Percentiles rank a stretch among this genome's conserved stretches.
Conservation (phyloP, 176 grass and related monocot genomes). For the Neostapfia colusana region DNA sequence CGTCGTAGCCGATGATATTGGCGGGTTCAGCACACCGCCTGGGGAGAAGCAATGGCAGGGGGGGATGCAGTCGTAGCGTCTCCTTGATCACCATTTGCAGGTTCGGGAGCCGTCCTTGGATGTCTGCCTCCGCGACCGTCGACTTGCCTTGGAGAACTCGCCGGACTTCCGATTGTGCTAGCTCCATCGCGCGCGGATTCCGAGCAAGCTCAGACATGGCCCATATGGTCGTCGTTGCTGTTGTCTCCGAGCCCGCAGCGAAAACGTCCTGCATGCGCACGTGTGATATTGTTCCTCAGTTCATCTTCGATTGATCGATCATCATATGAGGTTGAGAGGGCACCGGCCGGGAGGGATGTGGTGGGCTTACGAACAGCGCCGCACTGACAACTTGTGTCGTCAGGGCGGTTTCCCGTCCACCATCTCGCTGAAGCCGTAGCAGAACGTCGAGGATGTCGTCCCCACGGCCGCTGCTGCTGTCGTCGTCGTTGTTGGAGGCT, state of each 20-base stretch:
- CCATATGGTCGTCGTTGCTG: slow-evolving; percentile 36
- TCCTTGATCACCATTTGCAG: slow-evolving; percentile 54
- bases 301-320: too few species aligned
- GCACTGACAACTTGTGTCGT: slow-evolving; percentile 7
- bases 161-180: slow-evolving; percentile 35
- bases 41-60: slow-evolving; percentile 39
- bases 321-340: too few species aligned
- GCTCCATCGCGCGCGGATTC: slow-evolving; percentile 13
- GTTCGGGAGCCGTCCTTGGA: slow-evolving; percentile 31
- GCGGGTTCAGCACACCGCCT: slow-evolving; percentile 21
- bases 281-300: too few species aligned
- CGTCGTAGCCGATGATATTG: slow-evolving; percentile 41
- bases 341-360: too few species aligned
- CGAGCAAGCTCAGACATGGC: slow-evolving; percentile 50
- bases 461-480: too few species aligned
- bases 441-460: slow-evolving; percentile 21
- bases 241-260: slow-evolving; percentile 41
- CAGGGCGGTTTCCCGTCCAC: slow-evolving; percentile 3
- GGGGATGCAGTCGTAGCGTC: slow-evolving; percentile 45
- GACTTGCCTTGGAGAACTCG: slow-evolving; percentile 7
- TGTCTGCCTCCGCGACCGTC: not conserved
- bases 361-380: slow-evolving; percentile 9
- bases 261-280: slow-evolving; percentile 60
- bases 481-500: not conserved
- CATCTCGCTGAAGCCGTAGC: slow-evolving; percentile 17